phyloP scores from a whole-genome alignment of 2,329 filamentous ascomycete genomes.

The Neurospora sp. region DNA sequence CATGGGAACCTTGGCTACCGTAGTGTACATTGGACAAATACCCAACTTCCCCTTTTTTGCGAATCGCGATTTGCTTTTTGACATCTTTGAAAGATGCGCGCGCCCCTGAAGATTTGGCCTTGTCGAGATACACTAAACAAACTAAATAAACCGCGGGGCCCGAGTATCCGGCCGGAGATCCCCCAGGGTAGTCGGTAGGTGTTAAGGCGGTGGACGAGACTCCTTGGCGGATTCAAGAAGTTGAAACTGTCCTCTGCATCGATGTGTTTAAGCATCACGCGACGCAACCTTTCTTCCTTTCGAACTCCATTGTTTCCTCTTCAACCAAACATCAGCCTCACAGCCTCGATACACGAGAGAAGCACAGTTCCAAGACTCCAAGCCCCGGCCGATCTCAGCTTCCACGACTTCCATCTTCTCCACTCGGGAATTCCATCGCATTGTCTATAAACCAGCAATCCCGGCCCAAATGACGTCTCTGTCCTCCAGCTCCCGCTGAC shows the following conservation, averaged over 20 bases:
- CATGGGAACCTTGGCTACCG: not conserved
- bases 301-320: not conserved
- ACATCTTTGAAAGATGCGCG: not conserved
- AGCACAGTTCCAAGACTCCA: not conserved
- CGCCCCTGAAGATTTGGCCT: not conserved
- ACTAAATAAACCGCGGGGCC: not conserved
- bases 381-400: not conserved
- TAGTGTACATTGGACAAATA: not conserved
- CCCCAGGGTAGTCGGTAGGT: not conserved
- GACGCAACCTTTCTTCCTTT: not conserved
- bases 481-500: not conserved
- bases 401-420: not conserved
- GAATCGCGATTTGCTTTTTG: not conserved
- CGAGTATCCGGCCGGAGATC: not conserved
- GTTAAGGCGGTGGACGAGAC: not conserved
- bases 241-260: not conserved
- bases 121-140: not conserved
- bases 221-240: not conserved
- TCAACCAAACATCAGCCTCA: not conserved
- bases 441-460: not conserved
- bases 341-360: not conserved
- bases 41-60: not conserved
- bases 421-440: not conserved
- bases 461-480: not conserved
- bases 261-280: not conserved